Evolutionary conservation across 257 asterid genomes (phyloP).

Genomic region (Apocynum venetum): DNA sequence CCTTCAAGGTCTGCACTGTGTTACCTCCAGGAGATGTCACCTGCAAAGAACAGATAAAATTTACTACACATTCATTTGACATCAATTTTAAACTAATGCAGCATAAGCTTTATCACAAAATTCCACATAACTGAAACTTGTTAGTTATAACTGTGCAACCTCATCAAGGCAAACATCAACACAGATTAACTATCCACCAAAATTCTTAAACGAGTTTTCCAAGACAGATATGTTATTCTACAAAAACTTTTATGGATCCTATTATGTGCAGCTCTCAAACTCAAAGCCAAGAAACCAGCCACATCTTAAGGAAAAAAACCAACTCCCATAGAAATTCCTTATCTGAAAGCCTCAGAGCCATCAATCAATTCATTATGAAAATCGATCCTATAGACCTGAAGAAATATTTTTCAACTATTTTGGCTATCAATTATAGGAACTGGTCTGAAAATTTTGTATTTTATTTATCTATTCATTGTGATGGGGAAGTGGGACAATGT

Average conservation of each 20-base stretch:
- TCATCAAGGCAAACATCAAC: background rate
- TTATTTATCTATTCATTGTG: background rate
- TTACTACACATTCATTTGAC: background rate
- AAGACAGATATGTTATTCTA: background rate
- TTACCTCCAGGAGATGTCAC: conserved; percentile 63
- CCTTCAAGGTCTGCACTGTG: conserved; percentile 48
- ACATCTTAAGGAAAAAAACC: background rate
- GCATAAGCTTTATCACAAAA: background rate
- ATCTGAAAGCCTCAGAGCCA: background rate
- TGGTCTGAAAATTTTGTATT: no score
- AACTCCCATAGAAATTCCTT: background rate
- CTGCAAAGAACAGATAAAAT: conserved; percentile 33
- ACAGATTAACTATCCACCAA: background rate
- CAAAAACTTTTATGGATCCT: background rate
- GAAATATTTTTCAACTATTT: no score
- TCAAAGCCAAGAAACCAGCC: background rate
- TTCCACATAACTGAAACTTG: background rate
- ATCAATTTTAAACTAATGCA: background rate
- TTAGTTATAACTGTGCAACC: background rate
- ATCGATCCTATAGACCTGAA: background rate
- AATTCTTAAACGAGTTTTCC: background rate
- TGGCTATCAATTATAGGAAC: no score
- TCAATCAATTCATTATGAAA: background rate
- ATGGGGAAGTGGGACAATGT: background rate
- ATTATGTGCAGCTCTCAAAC: background rate